Evolutionary conservation across 768 basidiomycete species (phyloP).

Genomic region (Boletus pseudo-olivaceus): DNA sequence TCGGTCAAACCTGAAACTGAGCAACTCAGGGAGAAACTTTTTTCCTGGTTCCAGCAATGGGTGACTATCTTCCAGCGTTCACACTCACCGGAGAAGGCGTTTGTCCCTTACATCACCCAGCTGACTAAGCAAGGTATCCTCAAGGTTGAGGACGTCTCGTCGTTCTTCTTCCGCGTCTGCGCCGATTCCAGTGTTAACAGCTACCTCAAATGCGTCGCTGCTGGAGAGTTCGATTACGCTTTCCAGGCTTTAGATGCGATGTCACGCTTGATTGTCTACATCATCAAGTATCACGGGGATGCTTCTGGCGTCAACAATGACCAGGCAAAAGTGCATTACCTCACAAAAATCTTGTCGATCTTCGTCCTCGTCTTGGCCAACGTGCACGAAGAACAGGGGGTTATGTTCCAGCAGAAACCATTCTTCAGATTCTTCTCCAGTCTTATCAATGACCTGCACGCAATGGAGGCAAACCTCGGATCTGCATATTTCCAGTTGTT

Average conservation of each 20-base stretch:
- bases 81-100: conserved; percentile 87
- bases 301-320: conserved; percentile 90
- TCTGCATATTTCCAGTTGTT: conserved; percentile 87
- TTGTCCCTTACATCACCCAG: conserved; percentile 95
- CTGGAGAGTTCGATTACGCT: conserved; percentile 69
- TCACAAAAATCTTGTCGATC: conserved; percentile 96
- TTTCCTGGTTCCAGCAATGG: conserved; percentile 92
- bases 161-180: conserved; percentile 98
- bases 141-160: conserved; percentile 93
- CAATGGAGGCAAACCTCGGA: conserved; percentile 81
- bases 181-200: conserved; percentile 90
- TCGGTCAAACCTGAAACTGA: conserved; percentile 69
- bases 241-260: conserved; percentile 96
- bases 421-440: conserved; percentile 99
- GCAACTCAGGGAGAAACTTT: conserved; percentile 69
- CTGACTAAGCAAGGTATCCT: conserved; percentile 95
- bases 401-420: conserved; percentile 91
- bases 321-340: conserved; percentile 92
- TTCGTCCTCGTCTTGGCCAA: conserved; percentile 94
- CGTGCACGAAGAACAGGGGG: conserved; percentile 90
- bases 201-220: conserved; percentile 72
- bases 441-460: conserved; percentile 85
- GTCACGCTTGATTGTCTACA: conserved; percentile 91
- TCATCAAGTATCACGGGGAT: conserved; percentile 99
- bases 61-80: conserved; percentile 91